phyloP scores from a whole-genome alignment of 371 early-diverging fungal genomes.

The Choanephora cucurbitarum region DNA sequence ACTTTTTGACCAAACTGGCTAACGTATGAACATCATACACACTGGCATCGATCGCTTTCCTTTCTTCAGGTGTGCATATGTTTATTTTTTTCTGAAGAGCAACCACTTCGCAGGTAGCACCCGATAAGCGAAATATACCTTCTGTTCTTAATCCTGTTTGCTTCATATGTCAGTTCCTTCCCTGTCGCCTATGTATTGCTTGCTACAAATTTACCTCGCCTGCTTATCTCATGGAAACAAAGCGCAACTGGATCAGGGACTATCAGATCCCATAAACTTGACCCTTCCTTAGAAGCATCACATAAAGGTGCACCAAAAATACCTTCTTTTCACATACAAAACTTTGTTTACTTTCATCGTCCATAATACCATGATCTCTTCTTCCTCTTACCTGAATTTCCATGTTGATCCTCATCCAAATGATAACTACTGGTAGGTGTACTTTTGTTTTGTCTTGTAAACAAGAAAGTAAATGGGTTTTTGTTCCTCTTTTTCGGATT shows the following conservation, averaged over 20 bases:
- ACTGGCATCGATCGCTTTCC: conserved; percentile 33
- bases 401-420: neutral
- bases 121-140: conserved; percentile 50
- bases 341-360: neutral
- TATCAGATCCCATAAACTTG: conserved; percentile 19
- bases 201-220: conserved; percentile 22
- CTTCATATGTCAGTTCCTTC: neutral
- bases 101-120: conserved; percentile 42
- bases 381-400: neutral
- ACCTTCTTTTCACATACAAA: conserved; percentile 6
- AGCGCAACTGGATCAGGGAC: conserved; percentile 28
- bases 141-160: conserved; percentile 31
- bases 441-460: conserved; percentile 20
- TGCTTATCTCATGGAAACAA: conserved; percentile 25
- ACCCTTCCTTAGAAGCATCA: conserved; percentile 22
- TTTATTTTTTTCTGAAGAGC: conserved; percentile 36
- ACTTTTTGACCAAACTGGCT: conserved; percentile 47
- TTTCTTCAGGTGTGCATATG: conserved; percentile 25
- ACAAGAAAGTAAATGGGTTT: conserved; percentile 23
- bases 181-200: neutral
- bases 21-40: conserved; percentile 46
- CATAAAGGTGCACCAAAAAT: conserved; percentile 29
- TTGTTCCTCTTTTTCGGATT: conserved; percentile 20
- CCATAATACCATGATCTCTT: too few relatives aligned
- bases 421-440: conserved; percentile 3